A percentile compares a stretch with the other conserved stretches of the same genome.
phyloP scores from a whole-genome alignment of 2,329 filamentous ascomycete genomes.

The Lasiodiplodia theobromae region DNA sequence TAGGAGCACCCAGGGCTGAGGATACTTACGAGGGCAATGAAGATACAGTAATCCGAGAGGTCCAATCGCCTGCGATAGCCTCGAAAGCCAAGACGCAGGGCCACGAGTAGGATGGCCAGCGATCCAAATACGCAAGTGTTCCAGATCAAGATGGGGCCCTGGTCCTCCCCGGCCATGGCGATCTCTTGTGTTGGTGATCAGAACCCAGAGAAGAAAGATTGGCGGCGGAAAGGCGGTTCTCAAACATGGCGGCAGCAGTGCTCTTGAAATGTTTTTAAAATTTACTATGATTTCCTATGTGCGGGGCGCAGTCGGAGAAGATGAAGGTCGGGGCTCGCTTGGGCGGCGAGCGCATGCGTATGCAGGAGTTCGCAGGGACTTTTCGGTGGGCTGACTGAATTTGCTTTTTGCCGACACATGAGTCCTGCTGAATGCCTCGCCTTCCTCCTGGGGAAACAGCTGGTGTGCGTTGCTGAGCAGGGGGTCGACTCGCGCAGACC shows the following conservation, averaged over 20 bases:
- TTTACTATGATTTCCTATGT: background rate
- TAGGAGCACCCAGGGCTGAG: too few species aligned
- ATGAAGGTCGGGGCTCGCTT: conserved; percentile 6
- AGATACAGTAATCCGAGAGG: conserved; percentile 13
- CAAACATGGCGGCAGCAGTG: conserved; percentile 11
- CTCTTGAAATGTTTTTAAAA: conserved; percentile 8
- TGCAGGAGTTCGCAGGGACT: conserved; percentile 16
- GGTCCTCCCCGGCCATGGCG: conserved; percentile 20
- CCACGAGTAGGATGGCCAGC: conserved; percentile 17
- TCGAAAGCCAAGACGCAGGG: conserved; percentile 19
- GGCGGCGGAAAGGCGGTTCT: conserved; percentile 12
- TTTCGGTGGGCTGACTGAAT: conserved; percentile 15
- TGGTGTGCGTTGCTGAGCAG: background rate
- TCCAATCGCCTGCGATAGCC: conserved; percentile 23
- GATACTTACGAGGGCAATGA: conserved; percentile 4
- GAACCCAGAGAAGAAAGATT: conserved; percentile 11
- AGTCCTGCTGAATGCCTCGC: conserved; percentile 1
- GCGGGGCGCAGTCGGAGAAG: conserved; percentile 3
- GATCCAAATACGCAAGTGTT: conserved; percentile 14
- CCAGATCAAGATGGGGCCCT: conserved; percentile 17
- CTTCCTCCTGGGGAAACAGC: background rate
- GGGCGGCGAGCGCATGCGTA: conserved; percentile 10
- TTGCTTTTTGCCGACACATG: conserved; percentile 8
- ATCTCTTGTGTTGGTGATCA: conserved; percentile 17
- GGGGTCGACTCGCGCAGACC: background rate